Evolutionary conservation across 139 green algal species (phyloP), one percentile per base, ranked within the genome.

Genomic region (Nannochloris sp.): DNA sequence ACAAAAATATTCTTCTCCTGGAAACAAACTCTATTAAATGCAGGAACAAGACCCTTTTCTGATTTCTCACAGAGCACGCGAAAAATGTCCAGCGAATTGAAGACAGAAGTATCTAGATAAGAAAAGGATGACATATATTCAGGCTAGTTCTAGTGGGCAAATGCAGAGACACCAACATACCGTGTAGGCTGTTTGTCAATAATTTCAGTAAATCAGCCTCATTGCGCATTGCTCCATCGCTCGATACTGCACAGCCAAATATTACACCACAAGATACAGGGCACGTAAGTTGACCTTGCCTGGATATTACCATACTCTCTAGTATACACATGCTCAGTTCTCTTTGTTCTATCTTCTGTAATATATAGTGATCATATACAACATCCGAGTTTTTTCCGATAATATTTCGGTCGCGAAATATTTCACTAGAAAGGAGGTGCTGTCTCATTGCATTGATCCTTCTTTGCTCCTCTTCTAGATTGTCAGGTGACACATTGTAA

Each of bases 401-500:
- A 40, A 40, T 11, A 40, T 40, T 40, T 8, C 11, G 33, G 33
- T 40, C 33, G 12, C 11, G 33, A 40, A 40, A 28, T 53, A 11
- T 26, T 14, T 53, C n/a, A 23, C 17, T 53, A 23, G 46, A 53
- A 28, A 53, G 16, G 11, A 53, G 46, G 12, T 53, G 16, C 20
- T 53, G 46, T 14, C 46, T 26, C 6, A 53, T 23, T 28, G 46
- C 46, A 0, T 6, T 20, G 8, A 23, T 23, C 46, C 16, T 53
- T 53, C 46, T 53, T 53, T 59, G 12, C 58, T 64, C 20, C 25
- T 49, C 58, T 29, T 23, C n/a, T 17, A 56, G 14, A 50, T 31
- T 16, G 14, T 64, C 58, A 31, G 20, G 12, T 56, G 58, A 10
- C 4, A 64, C 43, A 31, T 55, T 25, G 56, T 64, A 64, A 23